Evolutionary conservation across 176 grass and related monocot species (phyloP).

Genomic region (Oryza nivara): DNA sequence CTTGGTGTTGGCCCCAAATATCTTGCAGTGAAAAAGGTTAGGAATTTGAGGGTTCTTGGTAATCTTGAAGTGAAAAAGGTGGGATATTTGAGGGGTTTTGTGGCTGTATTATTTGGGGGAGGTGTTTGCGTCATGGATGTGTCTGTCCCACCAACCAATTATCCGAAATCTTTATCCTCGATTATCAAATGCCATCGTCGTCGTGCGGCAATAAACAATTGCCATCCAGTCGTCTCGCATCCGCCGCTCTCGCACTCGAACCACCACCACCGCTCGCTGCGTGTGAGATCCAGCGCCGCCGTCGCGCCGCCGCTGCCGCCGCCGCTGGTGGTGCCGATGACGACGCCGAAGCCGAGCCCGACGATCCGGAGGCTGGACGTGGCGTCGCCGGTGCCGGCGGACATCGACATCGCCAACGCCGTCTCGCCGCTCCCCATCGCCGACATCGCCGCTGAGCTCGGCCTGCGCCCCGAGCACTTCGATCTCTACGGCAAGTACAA

Average conservation of each 20-base stretch:
- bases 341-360: constrained; percentile 41
- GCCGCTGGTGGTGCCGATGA: constrained; percentile 24
- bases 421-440: constrained; percentile 78
- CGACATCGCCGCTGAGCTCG: constrained; percentile 71
- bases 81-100: constrained; percentile 1
- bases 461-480: constrained; percentile 73
- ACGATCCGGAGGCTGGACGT: constrained; percentile 87
- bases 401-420: constrained; percentile 98
- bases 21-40: neutral
- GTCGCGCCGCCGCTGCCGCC: constrained; percentile 26
- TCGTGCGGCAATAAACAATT: constrained; percentile 49
- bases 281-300: constrained; percentile 52
- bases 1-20: neutral
- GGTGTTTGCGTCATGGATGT: constrained; percentile 48
- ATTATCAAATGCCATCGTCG: constrained; percentile 42
- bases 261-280: constrained; percentile 24
- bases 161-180: constrained; percentile 39
- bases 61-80: neutral
- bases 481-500: constrained; percentile 98
- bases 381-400: constrained; percentile 76
- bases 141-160: constrained; percentile 51
- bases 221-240: constrained; percentile 15
- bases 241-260: constrained; percentile 13
- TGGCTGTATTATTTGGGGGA: constrained; percentile 25
- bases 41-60: neutral